Evolutionary conservation across 2,329 filamentous ascomycete species (phyloP), one percentile per base, ranked within the genome.

Genomic region (Xylaria digitata): DNA sequence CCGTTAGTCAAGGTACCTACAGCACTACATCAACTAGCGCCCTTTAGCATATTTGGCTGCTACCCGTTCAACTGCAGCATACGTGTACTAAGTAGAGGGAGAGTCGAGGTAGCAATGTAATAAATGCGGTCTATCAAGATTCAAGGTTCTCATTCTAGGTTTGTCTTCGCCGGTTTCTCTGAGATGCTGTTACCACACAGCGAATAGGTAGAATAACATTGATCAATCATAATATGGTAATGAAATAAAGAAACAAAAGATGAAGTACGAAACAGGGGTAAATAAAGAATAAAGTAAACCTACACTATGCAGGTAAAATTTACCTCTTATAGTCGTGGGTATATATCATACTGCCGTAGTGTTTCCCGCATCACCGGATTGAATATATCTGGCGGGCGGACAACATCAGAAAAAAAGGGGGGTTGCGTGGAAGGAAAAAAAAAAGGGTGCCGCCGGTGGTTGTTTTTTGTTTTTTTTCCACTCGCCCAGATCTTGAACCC

Each of bases 1-100:
- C 23, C 15, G 58, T n/a, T 26, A 50, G 43, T 45, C 43, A 23
- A 61, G 52, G 63, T 56, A 52, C 26, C 26, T 26, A 26, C 26
- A 26, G 26, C 26, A 26, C 52, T 43, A 50, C 34, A 23, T 42
- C 57, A 57, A 48, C 40, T 62, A 62, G 46, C 40, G 53, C 40
- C 42, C 8, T 56, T 45, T 42, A 54, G 19, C 37, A 54, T 54
- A 11, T 40, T 19, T 54, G 8, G 19, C 26, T 26, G 13, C 11
- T 40, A 15, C 37, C 37, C 4, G 37, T 54, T 54, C 19, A 23
- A 42, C 52, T 23, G 19, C 32, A 17, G 32, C 19, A 42, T 52
- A 52, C 49, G 52, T 54, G 34, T 49, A 46, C 37, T 40, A 40
- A 40, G 37, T 15, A 40, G 11, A 37, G 34, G 11, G 2, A 37